These are phyloP conservation scores for Debaryomyces sp. DNA, from an alignment of 1,139 yeast species.

Conservation along the genomic window DNA sequence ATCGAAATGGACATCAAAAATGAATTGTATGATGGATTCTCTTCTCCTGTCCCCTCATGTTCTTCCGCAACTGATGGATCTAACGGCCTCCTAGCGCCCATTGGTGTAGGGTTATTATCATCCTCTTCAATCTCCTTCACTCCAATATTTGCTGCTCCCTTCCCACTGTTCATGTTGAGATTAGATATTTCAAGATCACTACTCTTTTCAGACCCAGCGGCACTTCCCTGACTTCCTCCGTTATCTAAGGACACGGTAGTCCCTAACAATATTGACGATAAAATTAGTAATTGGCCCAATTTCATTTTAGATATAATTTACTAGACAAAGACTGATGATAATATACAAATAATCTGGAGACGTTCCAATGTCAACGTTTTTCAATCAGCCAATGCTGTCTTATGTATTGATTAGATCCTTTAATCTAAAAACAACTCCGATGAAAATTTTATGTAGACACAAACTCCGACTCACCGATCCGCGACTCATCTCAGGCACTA, in stretches of 20 bases:
- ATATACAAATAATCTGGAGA: not conserved
- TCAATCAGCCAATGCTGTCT: not conserved
- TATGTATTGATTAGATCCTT: not conserved
- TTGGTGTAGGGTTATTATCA: constrained; percentile 36
- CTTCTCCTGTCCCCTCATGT: constrained; percentile 17
- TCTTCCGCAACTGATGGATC: constrained; percentile 15
- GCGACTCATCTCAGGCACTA: not conserved
- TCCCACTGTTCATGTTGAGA: constrained; percentile 1
- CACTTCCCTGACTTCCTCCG: not conserved
- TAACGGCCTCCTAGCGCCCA: constrained; percentile 24
- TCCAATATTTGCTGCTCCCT: constrained; percentile 21
- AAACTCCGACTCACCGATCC: not conserved
- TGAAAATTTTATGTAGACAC: constrained; percentile 2
- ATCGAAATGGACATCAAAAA: constrained; percentile 73
- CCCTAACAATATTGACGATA: not conserved
- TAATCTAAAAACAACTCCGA: not conserved
- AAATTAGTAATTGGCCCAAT: not conserved
- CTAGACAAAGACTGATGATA: not conserved
- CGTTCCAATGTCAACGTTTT: not conserved
- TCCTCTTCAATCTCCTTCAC: constrained; percentile 28
- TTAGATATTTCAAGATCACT: not conserved
- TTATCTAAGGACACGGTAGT: not conserved
- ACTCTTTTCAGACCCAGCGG: not conserved
- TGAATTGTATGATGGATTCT: constrained; percentile 39
- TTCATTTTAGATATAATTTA: not conserved